Percentiles rank a stretch among this genome's conserved stretches.
Conservation (phyloP, 208 protist species). For the Leishmania turanica region DNA sequence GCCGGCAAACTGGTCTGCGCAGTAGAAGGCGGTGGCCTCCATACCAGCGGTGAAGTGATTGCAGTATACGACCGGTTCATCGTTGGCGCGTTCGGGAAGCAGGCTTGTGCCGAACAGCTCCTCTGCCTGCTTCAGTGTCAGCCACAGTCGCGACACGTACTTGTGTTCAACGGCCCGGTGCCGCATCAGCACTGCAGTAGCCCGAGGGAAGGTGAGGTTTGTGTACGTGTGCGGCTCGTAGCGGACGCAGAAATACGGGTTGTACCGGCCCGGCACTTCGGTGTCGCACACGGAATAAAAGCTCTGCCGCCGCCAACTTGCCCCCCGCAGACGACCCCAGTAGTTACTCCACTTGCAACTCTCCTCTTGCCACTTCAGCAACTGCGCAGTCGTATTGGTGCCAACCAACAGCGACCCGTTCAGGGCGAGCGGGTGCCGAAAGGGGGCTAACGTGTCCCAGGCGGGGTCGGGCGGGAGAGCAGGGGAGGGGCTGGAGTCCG, state of each 20-base stretch:
- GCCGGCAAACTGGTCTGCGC: conserved; percentile 80
- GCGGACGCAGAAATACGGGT: conserved; percentile 62
- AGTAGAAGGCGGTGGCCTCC: conserved; percentile 55
- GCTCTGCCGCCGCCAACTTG: not conserved
- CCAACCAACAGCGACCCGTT: conserved; percentile 37
- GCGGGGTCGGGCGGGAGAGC: conserved; percentile 16
- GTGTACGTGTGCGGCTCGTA: conserved; percentile 70
- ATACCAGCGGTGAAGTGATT: conserved; percentile 47
- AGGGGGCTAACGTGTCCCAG: conserved; percentile 27
- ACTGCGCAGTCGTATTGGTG: conserved; percentile 16
- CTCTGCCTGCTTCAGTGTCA: conserved; percentile 59
- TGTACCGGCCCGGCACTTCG: conserved; percentile 53
- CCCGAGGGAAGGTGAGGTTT: conserved; percentile 41
- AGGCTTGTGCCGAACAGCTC: conserved; percentile 45
- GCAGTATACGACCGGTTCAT: conserved; percentile 52
- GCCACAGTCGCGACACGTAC: conserved; percentile 80
- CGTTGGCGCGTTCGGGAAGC: conserved; percentile 34
- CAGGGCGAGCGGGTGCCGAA: conserved; percentile 33
- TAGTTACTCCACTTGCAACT: conserved; percentile 49
- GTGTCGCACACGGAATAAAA: conserved; percentile 43
- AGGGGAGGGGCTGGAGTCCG: not conserved
- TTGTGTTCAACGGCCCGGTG: conserved; percentile 63
- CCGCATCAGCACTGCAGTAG: conserved; percentile 49
- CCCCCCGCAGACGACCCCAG: conserved; percentile 30
- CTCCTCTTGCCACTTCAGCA: conserved; percentile 21